Percentiles rank a stretch among this genome's conserved stretches.
These are phyloP conservation scores for Borovskyia barvae DNA, from an alignment of 208 protist species.

Conservation along the genomic window DNA sequence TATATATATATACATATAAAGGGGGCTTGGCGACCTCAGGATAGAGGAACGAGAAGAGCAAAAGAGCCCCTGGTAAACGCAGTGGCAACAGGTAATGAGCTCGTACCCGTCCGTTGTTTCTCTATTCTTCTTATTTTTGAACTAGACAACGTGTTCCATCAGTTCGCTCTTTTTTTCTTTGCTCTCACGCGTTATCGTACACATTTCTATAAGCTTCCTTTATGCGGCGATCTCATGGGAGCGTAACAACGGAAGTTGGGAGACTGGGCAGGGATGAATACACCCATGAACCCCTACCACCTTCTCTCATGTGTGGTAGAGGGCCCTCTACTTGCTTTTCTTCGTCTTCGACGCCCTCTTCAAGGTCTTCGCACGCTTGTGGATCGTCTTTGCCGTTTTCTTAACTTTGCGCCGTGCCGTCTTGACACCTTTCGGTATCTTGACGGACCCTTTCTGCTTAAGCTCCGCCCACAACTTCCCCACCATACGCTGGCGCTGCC, in stretches of 20 bases:
- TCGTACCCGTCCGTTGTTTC: too few species aligned
- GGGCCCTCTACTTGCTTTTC: neutral
- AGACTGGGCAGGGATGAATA: neutral
- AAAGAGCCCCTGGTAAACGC: too few species aligned
- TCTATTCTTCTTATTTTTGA: too few species aligned
- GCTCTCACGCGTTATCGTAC: neutral
- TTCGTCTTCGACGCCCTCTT: neutral
- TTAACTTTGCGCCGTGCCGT: conserved; percentile 29
- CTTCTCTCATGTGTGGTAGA: too few species aligned
- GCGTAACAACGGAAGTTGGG: conserved; percentile 1
- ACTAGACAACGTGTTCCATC: too few species aligned
- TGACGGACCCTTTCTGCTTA: conserved; percentile 36
- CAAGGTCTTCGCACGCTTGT: neutral
- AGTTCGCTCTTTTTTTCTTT: neutral
- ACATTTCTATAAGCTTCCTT: neutral
- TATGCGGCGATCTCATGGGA: neutral
- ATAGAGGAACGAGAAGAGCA: too few species aligned
- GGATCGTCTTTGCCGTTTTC: conserved; percentile 13
- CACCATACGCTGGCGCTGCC: conserved; percentile 64
- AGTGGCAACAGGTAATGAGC: too few species aligned
- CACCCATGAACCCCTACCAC: neutral
- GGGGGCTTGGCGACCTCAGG: too few species aligned
- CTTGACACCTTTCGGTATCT: conserved; percentile 24
- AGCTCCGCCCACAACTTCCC: conserved; percentile 62
- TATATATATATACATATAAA: too few species aligned